Evolutionary conservation across 768 basidiomycete species (phyloP), one percentile per base, ranked within the genome.

Genomic region (Hydnomerulius pinastri): DNA sequence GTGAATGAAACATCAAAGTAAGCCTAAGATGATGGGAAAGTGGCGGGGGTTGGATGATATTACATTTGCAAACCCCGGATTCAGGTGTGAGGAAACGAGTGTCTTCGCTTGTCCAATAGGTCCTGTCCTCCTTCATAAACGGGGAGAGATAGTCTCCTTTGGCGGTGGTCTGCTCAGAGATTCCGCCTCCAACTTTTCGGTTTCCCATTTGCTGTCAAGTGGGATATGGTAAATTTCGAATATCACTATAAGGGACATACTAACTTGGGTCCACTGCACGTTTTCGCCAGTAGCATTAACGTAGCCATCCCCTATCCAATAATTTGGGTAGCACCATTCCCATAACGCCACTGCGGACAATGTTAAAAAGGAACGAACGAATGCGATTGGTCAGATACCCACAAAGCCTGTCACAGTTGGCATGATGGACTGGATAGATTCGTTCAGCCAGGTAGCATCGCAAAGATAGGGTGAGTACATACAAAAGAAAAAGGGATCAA

Each of bases 301-400:
- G 35, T 60, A 67, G 17, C 66, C 66, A 6, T 39, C 18, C 13
- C 45, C 55, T 64, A 66, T 65, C 65, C 66, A 68, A 29, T 65
- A 63, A 5, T 61, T 45, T 2, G 50, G 44, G 46, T 66, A 66
- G 43, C 55, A 63, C 61, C 66, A 66, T 17, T 66, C 65, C 65
- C 65, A 66, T 42, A 66, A 42, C 10, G 65, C 66, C 18, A 55
- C 65, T 66, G 29, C 7, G n/a, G 32, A 15, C 9, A 20, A n/a
- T n/a, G n/a, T n/a, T n/a, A n/a, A n/a, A n/a, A n/a, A n/a, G n/a
- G n/a, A n/a, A n/a, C n/a, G 27, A 18, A 17, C 30, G 46, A 4
- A 62, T 28, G 8, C n/a, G 18, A 15, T 6, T 21, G 9, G 24
- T 24, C 4, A 27, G 15, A 8, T 20, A 57, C 61, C 7, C 43